Evolutionary conservation across 176 grass and related monocot genomes (phyloP), one percentile per base, ranked within the genome.

Genomic region (Dactylis glomerata): DNA sequence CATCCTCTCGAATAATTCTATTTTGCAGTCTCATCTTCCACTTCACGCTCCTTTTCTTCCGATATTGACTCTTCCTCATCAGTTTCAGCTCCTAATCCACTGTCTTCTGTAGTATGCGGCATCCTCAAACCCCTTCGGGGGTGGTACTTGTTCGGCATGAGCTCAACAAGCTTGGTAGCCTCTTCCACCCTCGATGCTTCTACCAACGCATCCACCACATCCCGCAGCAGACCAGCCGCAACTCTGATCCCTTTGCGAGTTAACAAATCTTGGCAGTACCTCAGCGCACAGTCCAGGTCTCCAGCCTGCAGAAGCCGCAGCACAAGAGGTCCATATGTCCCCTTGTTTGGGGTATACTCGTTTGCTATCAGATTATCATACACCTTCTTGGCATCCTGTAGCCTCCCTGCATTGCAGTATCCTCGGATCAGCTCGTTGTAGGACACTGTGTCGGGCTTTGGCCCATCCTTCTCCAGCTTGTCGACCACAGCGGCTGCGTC

Each of bases 401-500:
- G 86, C 59, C 84, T 92, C 56, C 90, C 92, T 17, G 66, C 82
- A 47, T 83, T 71, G 63, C 42, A 77, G 67, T 89, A 82, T 13
- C 86, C 86, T 80, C 74, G 83, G 76, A 94, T 91, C 30, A 92
- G 40, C 33, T 86, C 81, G 63, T 97, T 92, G 84, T 89, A 94
- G 63, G 90, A 76, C 27, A 77, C 66, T 5, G 83, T 72, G 54
- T 94, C 84, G 0, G 95, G 90, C 64, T 86, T 92, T 27, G 83
- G 84, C 10, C 88, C 88, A 27, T 88, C 79, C 67, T 69, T 70
- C 51, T 81, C 37, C 94, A 94, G 84, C 37, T 32, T 37, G 40
- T 83, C 75, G 30, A 97, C 54, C 44, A 94, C 23, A 38, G 82
- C 68, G 40, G 20, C 34, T 37, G 87, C 83, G 56, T 94, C 94